Percentiles rank a stretch among this genome's conserved stretches.
These are phyloP conservation scores for Euryodendron excelsum DNA, from an alignment of 148 eudicot genomes.

Conservation along the genomic window DNA sequence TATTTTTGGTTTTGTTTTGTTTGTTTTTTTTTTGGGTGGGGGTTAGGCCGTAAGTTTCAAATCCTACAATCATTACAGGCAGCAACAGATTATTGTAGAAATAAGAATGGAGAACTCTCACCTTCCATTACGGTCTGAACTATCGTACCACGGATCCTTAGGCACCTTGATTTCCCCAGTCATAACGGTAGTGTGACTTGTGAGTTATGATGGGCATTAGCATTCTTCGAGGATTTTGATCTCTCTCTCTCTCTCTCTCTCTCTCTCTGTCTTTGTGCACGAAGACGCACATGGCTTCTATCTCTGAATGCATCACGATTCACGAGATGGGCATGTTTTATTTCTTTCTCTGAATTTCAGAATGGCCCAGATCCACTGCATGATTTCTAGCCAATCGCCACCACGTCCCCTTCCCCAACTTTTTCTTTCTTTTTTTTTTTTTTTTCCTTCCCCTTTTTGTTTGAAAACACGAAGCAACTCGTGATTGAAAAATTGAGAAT, in stretches of 20 bases:
- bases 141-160: slow-evolving; percentile 5
- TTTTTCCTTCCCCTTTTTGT: not conserved
- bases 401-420: not conserved
- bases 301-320: not conserved
- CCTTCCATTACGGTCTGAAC: not conserved
- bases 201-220: not conserved
- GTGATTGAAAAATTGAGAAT: not conserved
- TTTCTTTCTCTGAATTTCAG: not conserved
- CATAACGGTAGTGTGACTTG: slow-evolving; percentile 4
- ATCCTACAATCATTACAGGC: too few species aligned
- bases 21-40: too few species aligned
- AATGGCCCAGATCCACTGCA: not conserved
- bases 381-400: not conserved
- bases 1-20: too few species aligned
- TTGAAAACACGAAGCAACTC: too few species aligned
- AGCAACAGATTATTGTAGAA: too few species aligned
- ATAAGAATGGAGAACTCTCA: too few species aligned
- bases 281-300: slow-evolving; percentile 1
- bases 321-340: slow-evolving; percentile 4
- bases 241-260: too few species aligned
- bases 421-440: not conserved
- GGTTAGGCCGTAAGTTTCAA: too few species aligned
- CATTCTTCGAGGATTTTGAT: slow-evolving; percentile 1
- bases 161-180: not conserved
- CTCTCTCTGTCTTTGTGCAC: not conserved